Evolutionary conservation across 306 rosid genomes (phyloP), one percentile per base, ranked within the genome.

Genomic region (Arachis stenosperma): DNA sequence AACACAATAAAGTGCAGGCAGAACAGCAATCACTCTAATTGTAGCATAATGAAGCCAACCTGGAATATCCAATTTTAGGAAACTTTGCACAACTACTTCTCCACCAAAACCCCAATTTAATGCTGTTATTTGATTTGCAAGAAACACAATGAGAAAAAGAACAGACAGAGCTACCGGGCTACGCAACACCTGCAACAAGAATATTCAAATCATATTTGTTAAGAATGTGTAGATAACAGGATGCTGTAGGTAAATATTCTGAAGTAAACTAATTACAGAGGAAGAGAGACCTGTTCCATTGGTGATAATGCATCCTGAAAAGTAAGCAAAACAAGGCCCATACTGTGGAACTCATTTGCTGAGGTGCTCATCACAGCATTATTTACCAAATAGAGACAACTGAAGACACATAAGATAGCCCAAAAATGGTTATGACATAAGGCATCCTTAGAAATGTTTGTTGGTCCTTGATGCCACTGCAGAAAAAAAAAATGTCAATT

Each of bases 41-140:
- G 97, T 94, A 14, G 83, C 89, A 78, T 90, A 94, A 75, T 94
- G 97, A 77, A 94, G 93, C 98, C 98, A 94, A 68, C 92, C 95
- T 8, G 98, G 98, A 77, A 91, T 89, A 56, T 94, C 92, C 61
- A 94, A 71, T 80, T 87, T 91, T 77, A 94, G 86, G 78, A 91
- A 89, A 73, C 87, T 85, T 36, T 72, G 88, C 73, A 89, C 64
- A 37, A 89, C 87, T 37, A 70, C 95, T 84, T 85, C 89, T 72
- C 98, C 97, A 36, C 96, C 96, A 40, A 86, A 54, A 75, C 91
- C 82, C 98, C 97, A 91, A 64, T 85, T 80, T 76, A 94, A 84
- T 71, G 91, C 81, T 48, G 87, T 77, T 37, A 84, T 84, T 81
- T 88, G 96, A 84, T 94, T 94, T 65, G 97, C 85, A 50, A 91